Evolutionary conservation across 192 early-diverging fungal species (phyloP).

Genomic region (Backusella morwellensis): DNA sequence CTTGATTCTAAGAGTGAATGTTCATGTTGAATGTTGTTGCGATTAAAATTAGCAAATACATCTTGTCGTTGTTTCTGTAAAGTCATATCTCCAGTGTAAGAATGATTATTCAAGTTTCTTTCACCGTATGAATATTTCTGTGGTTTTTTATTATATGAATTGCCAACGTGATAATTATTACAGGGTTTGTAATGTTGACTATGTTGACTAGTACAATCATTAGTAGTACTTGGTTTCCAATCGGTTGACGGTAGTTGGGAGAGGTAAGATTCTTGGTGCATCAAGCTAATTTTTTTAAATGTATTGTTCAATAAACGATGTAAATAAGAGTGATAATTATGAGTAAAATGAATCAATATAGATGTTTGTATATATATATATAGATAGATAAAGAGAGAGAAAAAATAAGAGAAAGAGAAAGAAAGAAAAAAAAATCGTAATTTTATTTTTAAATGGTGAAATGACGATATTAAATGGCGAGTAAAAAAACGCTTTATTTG

Average conservation of each 20-base stretch:
- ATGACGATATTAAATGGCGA: neutral
- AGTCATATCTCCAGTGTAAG: neutral
- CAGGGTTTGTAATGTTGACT: neutral
- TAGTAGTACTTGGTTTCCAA: neutral
- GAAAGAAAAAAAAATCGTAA: neutral
- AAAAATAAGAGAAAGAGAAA: neutral
- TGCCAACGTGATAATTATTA: neutral
- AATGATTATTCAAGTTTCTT: neutral
- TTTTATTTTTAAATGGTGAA: constrained; percentile 12
- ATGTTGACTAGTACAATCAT: neutral
- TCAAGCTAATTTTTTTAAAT: neutral
- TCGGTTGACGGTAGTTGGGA: neutral
- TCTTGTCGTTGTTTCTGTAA: neutral
- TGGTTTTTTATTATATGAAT: neutral
- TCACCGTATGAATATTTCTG: neutral
- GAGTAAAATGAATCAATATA: neutral
- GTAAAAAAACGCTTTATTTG: neutral
- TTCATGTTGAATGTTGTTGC: neutral
- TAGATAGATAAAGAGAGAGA: neutral
- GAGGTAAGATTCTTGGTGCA: neutral
- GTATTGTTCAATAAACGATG: neutral
- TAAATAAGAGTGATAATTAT: neutral
- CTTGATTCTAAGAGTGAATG: neutral
- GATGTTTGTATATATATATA: neutral
- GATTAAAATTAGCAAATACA: neutral